Base-by-base conservation (phyloP, 495 filamentous ascomycete genomes). In the Penicillium lagena region DNA sequence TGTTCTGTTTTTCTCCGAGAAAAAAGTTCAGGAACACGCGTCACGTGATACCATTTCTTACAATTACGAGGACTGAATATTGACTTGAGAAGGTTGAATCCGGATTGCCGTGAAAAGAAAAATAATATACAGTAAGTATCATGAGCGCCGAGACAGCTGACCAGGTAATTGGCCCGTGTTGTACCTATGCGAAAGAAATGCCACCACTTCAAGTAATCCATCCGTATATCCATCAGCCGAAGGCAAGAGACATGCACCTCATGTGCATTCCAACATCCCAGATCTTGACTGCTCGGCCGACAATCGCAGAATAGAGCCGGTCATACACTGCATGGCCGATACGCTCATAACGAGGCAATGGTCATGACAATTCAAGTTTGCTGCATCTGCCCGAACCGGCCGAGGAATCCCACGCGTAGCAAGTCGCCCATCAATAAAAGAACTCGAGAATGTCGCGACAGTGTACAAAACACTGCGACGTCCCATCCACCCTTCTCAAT, bases 311-410 rank as follows among this genome's bases (percentile, higher is more conserved):
- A 50, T 83, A 95, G 0, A 90, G 71, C 4, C 65, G 65, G 4
- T 73, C 58, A 82, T 82, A 66, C 89, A 94, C 32, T 83, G 77
- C 2, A 88, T 79, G n/a, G 79, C 75, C 1, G 83, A 81, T 0
- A 96, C 83, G 2, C 86, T 94, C 44, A 80, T 81, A 49, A 85
- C 94, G 0, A 95, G 70, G 38, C 86, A 85, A 33, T 77, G 75
- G 45, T 82, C 71, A 35, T 75, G 66, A 66, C 85, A 81, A 6
- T 71, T 75, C 0, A 77, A 63, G 22, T 4, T 3, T 6, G 22
- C 22, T 9, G 64, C 58, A 35, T 72, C 68, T 6, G 80, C 22
- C 22, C 22, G 4, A 22, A 22, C 22, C 4, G 22, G 78, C 2
- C 82, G 73, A 12, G 64, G 64, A 9, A 84, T 72, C 13, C 79